Conservation (phyloP, 2,329 filamentous ascomycete species). For the Pestalotiopsis fici region DNA sequence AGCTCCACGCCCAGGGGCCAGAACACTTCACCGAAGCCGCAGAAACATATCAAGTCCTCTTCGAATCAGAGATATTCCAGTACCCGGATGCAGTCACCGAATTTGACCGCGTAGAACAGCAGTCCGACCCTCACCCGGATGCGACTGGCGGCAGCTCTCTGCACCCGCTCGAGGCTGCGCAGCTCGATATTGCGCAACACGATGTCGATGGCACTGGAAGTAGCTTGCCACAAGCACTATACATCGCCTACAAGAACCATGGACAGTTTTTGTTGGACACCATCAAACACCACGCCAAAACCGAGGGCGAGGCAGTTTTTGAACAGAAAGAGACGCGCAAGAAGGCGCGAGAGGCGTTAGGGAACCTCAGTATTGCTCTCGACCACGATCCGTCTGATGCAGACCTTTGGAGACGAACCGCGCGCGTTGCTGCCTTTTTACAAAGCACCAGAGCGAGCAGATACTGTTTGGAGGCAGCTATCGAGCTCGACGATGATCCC, state of each 20-base stretch:
- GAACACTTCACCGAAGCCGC: slow-evolving; percentile 73
- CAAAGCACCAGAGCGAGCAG: slow-evolving; percentile 58
- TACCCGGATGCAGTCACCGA: slow-evolving; percentile 87
- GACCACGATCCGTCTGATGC: slow-evolving; percentile 69
- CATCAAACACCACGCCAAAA: slow-evolving; percentile 54
- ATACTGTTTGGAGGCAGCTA: slow-evolving; percentile 66
- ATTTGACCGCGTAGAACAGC: slow-evolving; percentile 69
- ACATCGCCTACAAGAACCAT: slow-evolving; percentile 93
- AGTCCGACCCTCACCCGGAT: slow-evolving; percentile 49
- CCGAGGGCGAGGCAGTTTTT: slow-evolving; percentile 31
- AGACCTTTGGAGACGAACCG: slow-evolving; percentile 63
- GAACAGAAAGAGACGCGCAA: slow-evolving; percentile 35
- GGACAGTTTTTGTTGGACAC: slow-evolving; percentile 88
- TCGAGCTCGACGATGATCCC: slow-evolving; percentile 69
- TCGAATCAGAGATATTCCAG: slow-evolving; percentile 90
- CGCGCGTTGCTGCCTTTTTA: slow-evolving; percentile 59
- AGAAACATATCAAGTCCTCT: slow-evolving; percentile 80
- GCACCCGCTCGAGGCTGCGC: slow-evolving; percentile 52
- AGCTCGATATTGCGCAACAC: slow-evolving; percentile 37
- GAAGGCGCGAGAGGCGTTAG: slow-evolving; percentile 47
- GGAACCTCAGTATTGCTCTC: slow-evolving; percentile 59
- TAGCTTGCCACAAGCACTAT: slow-evolving; percentile 84
- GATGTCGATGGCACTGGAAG: slow-evolving; percentile 75
- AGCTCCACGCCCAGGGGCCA: slow-evolving; percentile 86
- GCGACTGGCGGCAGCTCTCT: slow-evolving; percentile 48